These are phyloP conservation scores for Skeletonema menzelii DNA, from an alignment of 108 stramenopile species.

Conservation along the genomic window DNA sequence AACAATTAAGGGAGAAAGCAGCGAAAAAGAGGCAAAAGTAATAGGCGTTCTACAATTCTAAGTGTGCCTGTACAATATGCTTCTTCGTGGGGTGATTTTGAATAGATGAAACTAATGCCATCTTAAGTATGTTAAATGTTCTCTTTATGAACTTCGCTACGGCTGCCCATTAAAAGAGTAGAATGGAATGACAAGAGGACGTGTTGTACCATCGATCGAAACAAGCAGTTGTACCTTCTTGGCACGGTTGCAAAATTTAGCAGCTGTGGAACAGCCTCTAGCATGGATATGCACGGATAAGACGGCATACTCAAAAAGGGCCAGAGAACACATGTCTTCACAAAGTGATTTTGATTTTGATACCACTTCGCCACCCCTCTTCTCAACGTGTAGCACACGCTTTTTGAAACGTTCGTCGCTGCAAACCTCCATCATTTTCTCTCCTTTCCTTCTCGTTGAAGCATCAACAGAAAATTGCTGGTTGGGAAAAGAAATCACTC, in stretches of 20 bases:
- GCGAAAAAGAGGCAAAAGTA: neutral
- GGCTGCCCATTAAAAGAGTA: neutral
- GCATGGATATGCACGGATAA: slow-evolving; percentile 71
- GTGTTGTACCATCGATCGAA: slow-evolving; percentile 65
- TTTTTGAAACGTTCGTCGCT: slow-evolving; percentile 76
- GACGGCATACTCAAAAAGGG: slow-evolving; percentile 71
- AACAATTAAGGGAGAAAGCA: slow-evolving; percentile 1
- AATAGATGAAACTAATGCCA: neutral
- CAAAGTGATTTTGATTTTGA: slow-evolving; percentile 22
- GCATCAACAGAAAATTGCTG: slow-evolving; percentile 76
- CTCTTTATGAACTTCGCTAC: neutral
- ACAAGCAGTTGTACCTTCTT: slow-evolving; percentile 75
- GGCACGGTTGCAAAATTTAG: slow-evolving; percentile 69
- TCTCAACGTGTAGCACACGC: slow-evolving; percentile 48
- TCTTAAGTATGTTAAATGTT: neutral
- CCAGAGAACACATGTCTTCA: slow-evolving; percentile 55
- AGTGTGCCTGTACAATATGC: neutral
- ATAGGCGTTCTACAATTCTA: neutral
- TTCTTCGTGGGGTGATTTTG: neutral
- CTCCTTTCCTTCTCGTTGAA: slow-evolving; percentile 77
- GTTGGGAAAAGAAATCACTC: slow-evolving; percentile 49
- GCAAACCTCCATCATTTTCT: slow-evolving; percentile 65
- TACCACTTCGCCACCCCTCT: neutral
- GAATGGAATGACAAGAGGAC: slow-evolving; percentile 79
- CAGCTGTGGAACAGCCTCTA: slow-evolving; percentile 67